A percentile compares a stretch with the other conserved stretches of the same genome.
Conservation (phyloP, 495 filamentous ascomycete species). For the Neurospora terricola region DNA sequence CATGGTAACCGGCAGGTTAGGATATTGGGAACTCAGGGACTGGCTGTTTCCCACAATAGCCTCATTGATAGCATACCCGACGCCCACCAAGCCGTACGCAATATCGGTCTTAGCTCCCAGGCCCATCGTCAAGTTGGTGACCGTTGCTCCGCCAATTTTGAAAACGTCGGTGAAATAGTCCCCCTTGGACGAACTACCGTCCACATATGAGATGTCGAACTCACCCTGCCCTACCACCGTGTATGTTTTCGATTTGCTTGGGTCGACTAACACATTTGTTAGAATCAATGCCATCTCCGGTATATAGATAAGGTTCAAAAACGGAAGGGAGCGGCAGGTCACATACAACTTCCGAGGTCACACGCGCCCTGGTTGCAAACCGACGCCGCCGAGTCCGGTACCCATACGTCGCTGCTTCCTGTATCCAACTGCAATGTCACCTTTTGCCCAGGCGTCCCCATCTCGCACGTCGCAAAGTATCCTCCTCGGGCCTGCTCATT, state of each 20-base stretch:
- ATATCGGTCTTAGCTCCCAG: slow-evolving; percentile 64
- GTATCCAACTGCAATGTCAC: slow-evolving; percentile 68
- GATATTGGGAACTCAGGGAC: slow-evolving; percentile 41
- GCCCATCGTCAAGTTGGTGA: slow-evolving; percentile 75
- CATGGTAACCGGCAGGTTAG: slow-evolving; percentile 74
- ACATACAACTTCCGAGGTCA: slow-evolving; percentile 38
- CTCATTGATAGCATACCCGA: slow-evolving; percentile 76
- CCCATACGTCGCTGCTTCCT: slow-evolving; percentile 87
- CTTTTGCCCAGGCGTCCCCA: slow-evolving; percentile 62
- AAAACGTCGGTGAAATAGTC: slow-evolving; percentile 79
- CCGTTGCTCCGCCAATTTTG: slow-evolving; percentile 51
- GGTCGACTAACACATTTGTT: slow-evolving; percentile 40
- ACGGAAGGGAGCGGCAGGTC: background rate
- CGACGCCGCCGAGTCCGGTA: slow-evolving; percentile 50
- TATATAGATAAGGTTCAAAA: background rate
- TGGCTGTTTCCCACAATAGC: slow-evolving; percentile 47
- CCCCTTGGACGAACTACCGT: slow-evolving; percentile 63
- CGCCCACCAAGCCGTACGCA: slow-evolving; percentile 70
- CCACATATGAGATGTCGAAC: slow-evolving; percentile 89
- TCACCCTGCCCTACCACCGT: slow-evolving; percentile 46
- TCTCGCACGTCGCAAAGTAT: slow-evolving; percentile 58
- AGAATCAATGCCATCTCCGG: background rate
- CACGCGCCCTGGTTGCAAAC: slow-evolving; percentile 46
- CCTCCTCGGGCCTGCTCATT: slow-evolving; percentile 39
- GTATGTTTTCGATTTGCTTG: slow-evolving; percentile 58